phyloP scores from a whole-genome alignment of 1,284 basidiomycete species.

The Abortiporus biennis region DNA sequence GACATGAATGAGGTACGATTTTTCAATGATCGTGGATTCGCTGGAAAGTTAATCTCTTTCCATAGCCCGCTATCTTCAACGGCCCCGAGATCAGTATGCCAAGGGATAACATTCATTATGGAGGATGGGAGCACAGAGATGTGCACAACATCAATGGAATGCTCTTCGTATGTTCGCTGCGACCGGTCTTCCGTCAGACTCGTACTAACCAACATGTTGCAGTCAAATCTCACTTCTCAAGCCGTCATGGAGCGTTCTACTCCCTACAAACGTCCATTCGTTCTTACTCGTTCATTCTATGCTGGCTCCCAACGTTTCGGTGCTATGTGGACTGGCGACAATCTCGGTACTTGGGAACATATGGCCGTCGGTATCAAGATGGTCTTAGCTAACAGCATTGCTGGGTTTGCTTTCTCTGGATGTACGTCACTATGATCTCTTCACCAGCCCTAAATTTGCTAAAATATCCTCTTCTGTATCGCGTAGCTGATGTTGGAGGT shows the following conservation, averaged over 20 bases:
- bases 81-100: constrained; percentile 98
- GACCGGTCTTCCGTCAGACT: constrained; percentile 2
- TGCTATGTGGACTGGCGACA: constrained; percentile 99
- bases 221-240: constrained; percentile 86
- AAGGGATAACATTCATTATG: constrained; percentile 87
- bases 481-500: constrained; percentile 88
- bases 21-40: not conserved
- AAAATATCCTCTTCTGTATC: too few species aligned
- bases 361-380: constrained; percentile 93
- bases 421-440: constrained; percentile 43
- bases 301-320: constrained; percentile 95
- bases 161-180: constrained; percentile 55
- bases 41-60: not conserved
- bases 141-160: constrained; percentile 93
- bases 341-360: constrained; percentile 96
- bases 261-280: constrained; percentile 82
- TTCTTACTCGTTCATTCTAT: constrained; percentile 92
- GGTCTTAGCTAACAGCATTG: constrained; percentile 86
- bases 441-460: too few species aligned
- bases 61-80: constrained; percentile 91
- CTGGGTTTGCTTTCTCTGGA: constrained; percentile 92
- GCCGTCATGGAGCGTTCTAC: constrained; percentile 76
- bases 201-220: constrained; percentile 8
- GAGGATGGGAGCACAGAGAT: constrained; percentile 97
- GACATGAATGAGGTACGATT: constrained; percentile 89